Conservation (phyloP, 176 grass and related monocot species). For the Oryza officinalis region DNA sequence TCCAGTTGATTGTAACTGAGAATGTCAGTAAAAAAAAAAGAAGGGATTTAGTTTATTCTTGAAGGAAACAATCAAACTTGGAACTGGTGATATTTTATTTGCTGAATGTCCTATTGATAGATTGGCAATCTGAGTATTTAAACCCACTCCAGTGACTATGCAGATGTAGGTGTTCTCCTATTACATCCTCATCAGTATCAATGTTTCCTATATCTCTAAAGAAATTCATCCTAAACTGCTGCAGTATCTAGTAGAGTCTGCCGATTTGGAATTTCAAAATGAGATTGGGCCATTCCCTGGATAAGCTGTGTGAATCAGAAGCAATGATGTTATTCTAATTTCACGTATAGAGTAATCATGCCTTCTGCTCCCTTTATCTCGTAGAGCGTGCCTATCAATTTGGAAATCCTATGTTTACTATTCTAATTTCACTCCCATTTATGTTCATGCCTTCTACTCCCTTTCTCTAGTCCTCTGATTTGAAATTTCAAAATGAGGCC, state of each 20-base stretch:
- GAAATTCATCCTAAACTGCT: background rate
- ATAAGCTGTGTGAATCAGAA: background rate
- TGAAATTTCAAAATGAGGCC: background rate
- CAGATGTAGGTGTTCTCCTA: background rate
- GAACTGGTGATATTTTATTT: conserved; percentile 16
- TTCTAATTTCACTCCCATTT: background rate
- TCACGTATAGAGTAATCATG: background rate
- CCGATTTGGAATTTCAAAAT: conserved; percentile 6
- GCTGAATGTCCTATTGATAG: background rate
- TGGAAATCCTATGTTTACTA: background rate
- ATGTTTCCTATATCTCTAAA: background rate
- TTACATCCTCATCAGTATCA: conserved; percentile 2
- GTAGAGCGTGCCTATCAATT: too few relatives aligned
- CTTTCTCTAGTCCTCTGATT: background rate
- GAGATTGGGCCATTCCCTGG: background rate
- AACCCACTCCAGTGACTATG: background rate
- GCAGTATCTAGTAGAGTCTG: background rate
- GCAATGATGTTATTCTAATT: background rate
- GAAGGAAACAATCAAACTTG: background rate
- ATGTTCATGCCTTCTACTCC: background rate
- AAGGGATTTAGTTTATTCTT: background rate
- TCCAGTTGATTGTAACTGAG: background rate
- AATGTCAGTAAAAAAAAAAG: background rate
- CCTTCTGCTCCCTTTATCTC: background rate
- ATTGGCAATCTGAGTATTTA: conserved; percentile 5